Base-by-base conservation (phyloP, 2,329 filamentous ascomycete species). In the Colletotrichum sublineola region DNA sequence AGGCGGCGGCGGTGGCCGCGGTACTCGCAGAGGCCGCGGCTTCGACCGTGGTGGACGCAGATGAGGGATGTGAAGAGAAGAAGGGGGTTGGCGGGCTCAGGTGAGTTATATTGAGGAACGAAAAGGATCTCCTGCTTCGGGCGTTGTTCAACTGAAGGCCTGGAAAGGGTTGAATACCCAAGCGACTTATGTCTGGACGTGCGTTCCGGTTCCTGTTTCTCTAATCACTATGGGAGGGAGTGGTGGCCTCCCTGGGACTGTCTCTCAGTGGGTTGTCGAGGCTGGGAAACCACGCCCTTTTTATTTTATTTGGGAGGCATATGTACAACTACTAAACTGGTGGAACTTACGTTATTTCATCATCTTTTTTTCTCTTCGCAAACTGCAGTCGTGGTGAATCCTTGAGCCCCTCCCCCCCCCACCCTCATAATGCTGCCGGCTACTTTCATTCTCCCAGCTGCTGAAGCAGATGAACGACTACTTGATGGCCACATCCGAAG, bases 11-110 rank as follows among this genome's bases (percentile, higher is more conserved):
- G 33, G 55, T 18, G 31, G 24, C 31, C 55, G 58, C 58, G 63
- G 64, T 20, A 74, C 64, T 38, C 75, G 77, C 61, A 73, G 76
- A 63, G 77, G 78, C 38, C 71, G 76, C 18, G 73, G 77, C 38
- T 73, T 60, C 50, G 60, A 74, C 44, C 60, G 65, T 8, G 65
- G 71, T 33, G 62, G 61, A 58, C 62, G 72, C 20, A 64, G 62
- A 9, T 52, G 62, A 64, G 36, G 24, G 8, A 18, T 12, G 33
- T n/a, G 24, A 33, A 40, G 48, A 24, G 44, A 18, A 42, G 48
- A 44, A 40, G 24, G 24, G 46, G 24, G 33, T 6, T 62, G 24
- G 20, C 31, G n/a, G 44, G 24, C n/a, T 29, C 14, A 36, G 36
- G 40, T 18, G 48, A 52, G 46, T 9, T 14, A 38, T 15, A 38